phyloP scores from a whole-genome alignment of 345 rosid genomes.

The Diplotaxis tenuifolia region DNA sequence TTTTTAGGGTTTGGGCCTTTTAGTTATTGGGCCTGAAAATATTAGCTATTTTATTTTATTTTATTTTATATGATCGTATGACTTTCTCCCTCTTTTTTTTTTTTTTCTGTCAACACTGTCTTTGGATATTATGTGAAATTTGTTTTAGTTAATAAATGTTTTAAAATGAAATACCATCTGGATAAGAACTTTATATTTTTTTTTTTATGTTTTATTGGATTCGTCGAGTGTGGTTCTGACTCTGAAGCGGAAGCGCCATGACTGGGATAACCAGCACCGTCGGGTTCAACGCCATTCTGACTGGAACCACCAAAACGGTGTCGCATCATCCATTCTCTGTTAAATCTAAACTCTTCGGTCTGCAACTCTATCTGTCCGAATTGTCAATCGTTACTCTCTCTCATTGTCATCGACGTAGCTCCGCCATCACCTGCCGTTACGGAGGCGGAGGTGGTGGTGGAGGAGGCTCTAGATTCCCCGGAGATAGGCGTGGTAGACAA shows the following conservation, averaged over 20 bases:
- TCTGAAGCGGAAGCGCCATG: conserved; percentile 48
- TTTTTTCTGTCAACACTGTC: no score
- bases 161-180: background rate
- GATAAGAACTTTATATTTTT: conserved; percentile 9
- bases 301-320: conserved; percentile 33
- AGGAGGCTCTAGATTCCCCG: conserved; percentile 37
- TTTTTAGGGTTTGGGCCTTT: background rate
- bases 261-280: conserved; percentile 56
- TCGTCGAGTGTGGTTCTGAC: conserved; percentile 13
- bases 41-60: no score
- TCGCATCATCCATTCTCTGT: conserved; percentile 21
- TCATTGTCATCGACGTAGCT: conserved; percentile 35
- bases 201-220: background rate
- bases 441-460: conserved; percentile 54
- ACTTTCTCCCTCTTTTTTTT: no score
- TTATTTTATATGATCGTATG: no score
- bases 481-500: conserved; percentile 48
- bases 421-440: conserved; percentile 49
- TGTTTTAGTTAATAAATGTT: no score
- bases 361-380: conserved; percentile 33
- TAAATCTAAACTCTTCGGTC: conserved; percentile 51
- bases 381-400: conserved; percentile 30
- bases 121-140: no score
- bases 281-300: conserved; percentile 36
- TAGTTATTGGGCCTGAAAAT: background rate